Evolutionary conservation across 495 filamentous ascomycete genomes (phyloP), one percentile per base, ranked within the genome.

Genomic region (Aspergillus coremiiformis): DNA sequence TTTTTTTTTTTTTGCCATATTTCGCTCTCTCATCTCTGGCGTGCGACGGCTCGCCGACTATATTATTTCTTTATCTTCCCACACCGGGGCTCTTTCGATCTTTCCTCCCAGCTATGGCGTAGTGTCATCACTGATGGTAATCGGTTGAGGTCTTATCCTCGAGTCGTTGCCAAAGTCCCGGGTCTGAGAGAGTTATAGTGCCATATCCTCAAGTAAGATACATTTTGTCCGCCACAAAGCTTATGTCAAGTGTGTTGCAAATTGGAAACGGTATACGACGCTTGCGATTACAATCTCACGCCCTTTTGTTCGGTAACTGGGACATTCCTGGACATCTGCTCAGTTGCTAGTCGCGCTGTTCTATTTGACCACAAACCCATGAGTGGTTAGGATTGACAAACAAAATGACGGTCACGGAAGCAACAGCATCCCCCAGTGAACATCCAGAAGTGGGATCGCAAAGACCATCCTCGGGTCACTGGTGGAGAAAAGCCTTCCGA

Each of bases 401-500:
- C 5, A 37, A 6, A 19, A 41, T 33, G 27, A 26, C 17, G 27
- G 27, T 15, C 26, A 17, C 42, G 23, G 42, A 45, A 12, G 23
- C 21, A 24, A 27, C 22, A 15, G 8, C 42, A 3, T 19, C 42
- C 42, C 42, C 42, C 19, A 21, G 37, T 41, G 37, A 37, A 15
- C 9, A 35, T 15, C n/a, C 32, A 3, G 32, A 15, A 3, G 17
- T n/a, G n/a, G 33, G 37, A 6, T 35, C 32, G 5, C 37, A 41
- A 45, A 9, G 11, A 15, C 23, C 42, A 45, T 8, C 44, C 14
- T 32, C 44, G 2, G 15, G 19, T 17, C 23, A 27, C 1, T 55
- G 52, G 52, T 55, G 49, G 45, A 48, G 29, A 3, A 33, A 37
- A 39, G 12, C 44, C 19, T 47, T 54, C 32, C 17, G 44, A 20